Base-by-base conservation (phyloP, 1,139 yeast species). In the Sugiyamaella novakii region DNA sequence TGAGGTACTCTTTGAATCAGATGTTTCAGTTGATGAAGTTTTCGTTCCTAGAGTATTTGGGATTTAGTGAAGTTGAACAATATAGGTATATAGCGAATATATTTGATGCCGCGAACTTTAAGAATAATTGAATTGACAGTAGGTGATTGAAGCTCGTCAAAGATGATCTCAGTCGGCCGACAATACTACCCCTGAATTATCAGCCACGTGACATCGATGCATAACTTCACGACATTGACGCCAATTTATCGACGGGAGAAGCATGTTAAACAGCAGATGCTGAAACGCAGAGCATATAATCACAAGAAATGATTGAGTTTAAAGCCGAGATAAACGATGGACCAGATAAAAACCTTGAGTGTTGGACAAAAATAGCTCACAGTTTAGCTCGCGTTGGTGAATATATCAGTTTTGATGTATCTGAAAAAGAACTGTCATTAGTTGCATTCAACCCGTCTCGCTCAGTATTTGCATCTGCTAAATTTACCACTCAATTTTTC, bases 371-470 rank as follows among this genome's bases (percentile, higher is more conserved):
- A 21, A 44, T 52, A 2, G 38, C 55, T 11, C 52, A 49, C 30
- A 46, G 54, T 25, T 19, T 58, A 18, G 41, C 54, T 5, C 51
- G 49, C 17, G 47, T 57, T 3, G 58, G 59, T 2, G 60, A 56
- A 35, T 50, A 51, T 31, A 47, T 54, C 21, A 46, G 47, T 10
- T 54, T 58, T 39, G 57, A 54, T 34, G 40, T 57, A 15, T 40
- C 45, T 6, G 37, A 38, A 7, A 43, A 50, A 2, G 44, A 47
- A 25, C 34, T 58, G 19, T 24, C 42, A 14, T 19, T 55, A 22
- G 45, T 53, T 31, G 49, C 53, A 11, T 53, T 56, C 52, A 54
- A 57, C 46, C 41, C 47, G 24, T 57, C 60, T 5, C 46, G 52
- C 27, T 43, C 55, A 22, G 59, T 50, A 25, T 54, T 56, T 42